Conservation (phyloP, 1,139 yeast genomes). For the Candida neerlandica region DNA sequence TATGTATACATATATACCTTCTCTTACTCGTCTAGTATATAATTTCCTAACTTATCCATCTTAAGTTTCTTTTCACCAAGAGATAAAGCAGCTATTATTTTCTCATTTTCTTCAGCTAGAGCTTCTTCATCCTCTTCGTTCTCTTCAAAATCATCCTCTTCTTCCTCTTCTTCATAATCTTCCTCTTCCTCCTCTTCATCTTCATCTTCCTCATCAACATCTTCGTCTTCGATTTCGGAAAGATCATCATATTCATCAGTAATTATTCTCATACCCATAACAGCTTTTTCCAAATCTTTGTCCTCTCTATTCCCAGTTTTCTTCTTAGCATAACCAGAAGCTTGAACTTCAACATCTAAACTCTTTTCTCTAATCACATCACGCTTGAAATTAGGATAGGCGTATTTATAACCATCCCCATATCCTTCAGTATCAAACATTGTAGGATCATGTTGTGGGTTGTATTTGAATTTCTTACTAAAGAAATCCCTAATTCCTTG, state of each 20-base stretch:
- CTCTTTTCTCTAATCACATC: conserved; percentile 71
- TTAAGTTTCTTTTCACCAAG: conserved; percentile 61
- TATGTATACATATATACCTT: conserved; percentile 13
- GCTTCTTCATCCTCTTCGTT: conserved; percentile 35
- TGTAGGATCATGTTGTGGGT: conserved; percentile 61
- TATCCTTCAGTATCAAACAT: conserved; percentile 78
- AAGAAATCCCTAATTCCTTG: conserved; percentile 85
- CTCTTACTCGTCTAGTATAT: conserved; percentile 56
- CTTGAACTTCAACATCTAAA: conserved; percentile 82
- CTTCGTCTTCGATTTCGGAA: conserved; percentile 31
- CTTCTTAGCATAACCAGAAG: conserved; percentile 87
- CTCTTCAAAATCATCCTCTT: conserved; percentile 26
- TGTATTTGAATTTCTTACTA: conserved; percentile 72
- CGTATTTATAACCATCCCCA: conserved; percentile 77
- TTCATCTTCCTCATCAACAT: conserved; percentile 30
- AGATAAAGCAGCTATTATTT: conserved; percentile 68
- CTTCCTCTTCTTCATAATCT: conserved; percentile 32
- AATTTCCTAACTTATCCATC: conserved; percentile 82
- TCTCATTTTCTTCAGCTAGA: conserved; percentile 64
- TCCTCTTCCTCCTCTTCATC: conserved; percentile 36
- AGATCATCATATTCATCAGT: conserved; percentile 33
- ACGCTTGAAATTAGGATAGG: conserved; percentile 77
- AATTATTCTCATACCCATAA: conserved; percentile 59
- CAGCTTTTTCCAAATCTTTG: conserved; percentile 75
- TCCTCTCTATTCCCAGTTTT: conserved; percentile 49